These are phyloP conservation scores for Pseudopyricularia cyperi DNA, from an alignment of 2,329 filamentous ascomycete species.

Conservation along the genomic window DNA sequence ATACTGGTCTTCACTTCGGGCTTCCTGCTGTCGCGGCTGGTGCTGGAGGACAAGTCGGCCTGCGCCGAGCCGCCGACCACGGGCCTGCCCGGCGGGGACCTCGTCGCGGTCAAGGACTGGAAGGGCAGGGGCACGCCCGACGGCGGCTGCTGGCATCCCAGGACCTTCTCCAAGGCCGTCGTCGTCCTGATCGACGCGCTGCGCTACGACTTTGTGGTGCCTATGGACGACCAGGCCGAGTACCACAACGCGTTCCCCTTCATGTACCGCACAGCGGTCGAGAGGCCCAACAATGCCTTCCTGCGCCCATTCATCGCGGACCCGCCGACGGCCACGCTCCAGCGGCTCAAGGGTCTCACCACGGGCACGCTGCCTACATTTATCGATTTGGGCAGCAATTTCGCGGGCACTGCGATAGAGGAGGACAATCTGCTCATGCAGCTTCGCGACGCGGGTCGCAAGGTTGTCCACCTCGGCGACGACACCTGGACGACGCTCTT, in stretches of 20 bases:
- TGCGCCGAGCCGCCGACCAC: constrained; percentile 50
- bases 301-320: constrained; percentile 93
- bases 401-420: constrained; percentile 87
- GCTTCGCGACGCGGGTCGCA: constrained; percentile 50
- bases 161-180: constrained; percentile 82
- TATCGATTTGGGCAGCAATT: constrained; percentile 86
- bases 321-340: constrained; percentile 84
- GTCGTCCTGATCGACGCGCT: constrained; percentile 86
- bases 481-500: constrained; percentile 95
- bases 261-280: constrained; percentile 67
- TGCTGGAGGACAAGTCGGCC: constrained; percentile 62
- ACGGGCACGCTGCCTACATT: constrained; percentile 94
- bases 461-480: constrained; percentile 87
- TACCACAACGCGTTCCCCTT: constrained; percentile 86
- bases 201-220: constrained; percentile 92
- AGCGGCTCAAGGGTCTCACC: constrained; percentile 84
- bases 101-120: constrained; percentile 27
- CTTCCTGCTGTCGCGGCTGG: constrained; percentile 78
- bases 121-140: constrained; percentile 28
- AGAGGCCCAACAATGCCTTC: constrained; percentile 70
- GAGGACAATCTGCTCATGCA: constrained; percentile 72
- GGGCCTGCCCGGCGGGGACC: constrained; percentile 9
- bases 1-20: constrained; percentile 90
- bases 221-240: constrained; percentile 43
- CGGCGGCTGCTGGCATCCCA: constrained; percentile 89